phyloP scores from a whole-genome alignment of 1,284 basidiomycete species.

The Ceratobasidium sp. region DNA sequence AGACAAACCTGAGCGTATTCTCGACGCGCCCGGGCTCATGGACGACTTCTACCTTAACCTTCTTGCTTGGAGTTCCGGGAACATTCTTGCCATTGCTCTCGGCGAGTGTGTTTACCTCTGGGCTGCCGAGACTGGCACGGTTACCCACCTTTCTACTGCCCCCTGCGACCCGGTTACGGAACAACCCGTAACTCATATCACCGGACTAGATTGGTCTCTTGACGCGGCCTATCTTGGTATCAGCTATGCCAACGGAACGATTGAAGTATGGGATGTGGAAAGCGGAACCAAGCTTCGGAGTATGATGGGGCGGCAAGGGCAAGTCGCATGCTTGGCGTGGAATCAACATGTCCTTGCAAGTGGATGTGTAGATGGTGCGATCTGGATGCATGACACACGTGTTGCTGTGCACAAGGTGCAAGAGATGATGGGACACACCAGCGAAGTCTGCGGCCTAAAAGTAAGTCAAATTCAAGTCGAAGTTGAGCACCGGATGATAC shows the following conservation, averaged over 20 bases:
- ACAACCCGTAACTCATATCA: constrained; percentile 71
- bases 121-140: constrained; percentile 89
- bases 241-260: constrained; percentile 82
- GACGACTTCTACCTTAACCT: constrained; percentile 99
- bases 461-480: background rate
- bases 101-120: constrained; percentile 86
- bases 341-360: constrained; percentile 84
- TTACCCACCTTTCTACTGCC: constrained; percentile 76
- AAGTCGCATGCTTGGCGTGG: constrained; percentile 86
- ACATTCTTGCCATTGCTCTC: constrained; percentile 87
- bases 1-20: constrained; percentile 84
- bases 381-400: constrained; percentile 93
- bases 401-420: constrained; percentile 86
- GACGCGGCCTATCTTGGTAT: constrained; percentile 89
- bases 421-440: constrained; percentile 85
- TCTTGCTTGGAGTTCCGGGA: constrained; percentile 85
- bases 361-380: constrained; percentile 88
- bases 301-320: constrained; percentile 82
- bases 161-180: constrained; percentile 51
- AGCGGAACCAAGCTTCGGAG: constrained; percentile 81
- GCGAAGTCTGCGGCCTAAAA: constrained; percentile 85
- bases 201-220: constrained; percentile 82
- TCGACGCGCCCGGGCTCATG: constrained; percentile 93
- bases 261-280: constrained; percentile 96
- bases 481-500: too few relatives aligned